Evolutionary conservation across 2,329 filamentous ascomycete genomes (phyloP).

Genomic region (Cercospora janseana): DNA sequence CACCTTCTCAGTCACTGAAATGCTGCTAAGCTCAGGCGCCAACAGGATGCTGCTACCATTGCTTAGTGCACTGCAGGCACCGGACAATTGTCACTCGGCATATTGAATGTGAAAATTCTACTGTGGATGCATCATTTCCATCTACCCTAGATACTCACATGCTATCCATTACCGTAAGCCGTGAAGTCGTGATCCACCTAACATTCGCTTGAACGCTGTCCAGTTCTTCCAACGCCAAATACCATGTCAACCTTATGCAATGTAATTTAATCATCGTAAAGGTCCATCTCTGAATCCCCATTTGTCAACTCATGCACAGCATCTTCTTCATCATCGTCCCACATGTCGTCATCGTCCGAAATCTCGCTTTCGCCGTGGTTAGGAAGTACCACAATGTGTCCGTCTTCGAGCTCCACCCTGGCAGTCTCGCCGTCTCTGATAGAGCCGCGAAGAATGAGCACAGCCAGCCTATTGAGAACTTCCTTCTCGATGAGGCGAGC

Average conservation of each 20-base stretch:
- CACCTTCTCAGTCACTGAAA: too few species aligned
- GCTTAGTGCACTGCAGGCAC: too few species aligned
- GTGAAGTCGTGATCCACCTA: constrained; percentile 9
- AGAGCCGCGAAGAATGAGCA: constrained; percentile 81
- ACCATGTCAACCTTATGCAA: background rate
- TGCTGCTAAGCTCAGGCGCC: too few species aligned
- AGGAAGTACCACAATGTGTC: constrained; percentile 74
- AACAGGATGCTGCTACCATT: too few species aligned
- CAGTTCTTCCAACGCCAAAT: constrained; percentile 5
- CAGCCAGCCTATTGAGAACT: constrained; percentile 87
- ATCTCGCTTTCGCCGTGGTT: constrained; percentile 71
- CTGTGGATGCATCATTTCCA: background rate
- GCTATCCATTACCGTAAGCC: constrained; percentile 5
- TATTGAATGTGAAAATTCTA: background rate
- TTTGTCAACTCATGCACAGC: constrained; percentile 64
- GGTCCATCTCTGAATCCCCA: constrained; percentile 58
- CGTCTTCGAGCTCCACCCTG: constrained; percentile 72
- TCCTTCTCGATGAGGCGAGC: constrained; percentile 93
- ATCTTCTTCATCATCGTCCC: constrained; percentile 74
- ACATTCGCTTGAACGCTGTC: constrained; percentile 25
- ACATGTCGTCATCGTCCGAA: constrained; percentile 57
- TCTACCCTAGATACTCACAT: constrained; percentile 1
- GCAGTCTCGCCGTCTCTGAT: constrained; percentile 85
- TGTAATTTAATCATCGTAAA: constrained; percentile 53
- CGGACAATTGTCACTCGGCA: background rate